phyloP scores from a whole-genome alignment of 345 rosid genomes.

The Ceriops tagal region DNA sequence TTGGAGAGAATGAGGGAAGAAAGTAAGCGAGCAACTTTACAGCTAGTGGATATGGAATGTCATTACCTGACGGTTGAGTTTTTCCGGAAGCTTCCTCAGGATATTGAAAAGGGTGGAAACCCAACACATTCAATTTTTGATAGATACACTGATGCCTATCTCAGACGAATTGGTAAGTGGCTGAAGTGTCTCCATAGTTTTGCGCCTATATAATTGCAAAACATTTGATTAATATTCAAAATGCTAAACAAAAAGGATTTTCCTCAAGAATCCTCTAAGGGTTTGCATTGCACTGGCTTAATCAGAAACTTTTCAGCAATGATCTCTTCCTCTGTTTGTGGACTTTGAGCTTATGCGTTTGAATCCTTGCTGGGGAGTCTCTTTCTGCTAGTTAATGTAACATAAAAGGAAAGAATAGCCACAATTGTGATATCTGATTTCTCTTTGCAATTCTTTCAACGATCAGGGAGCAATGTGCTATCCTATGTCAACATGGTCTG shows the following conservation, averaged over 20 bases:
- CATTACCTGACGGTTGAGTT: conserved; percentile 89
- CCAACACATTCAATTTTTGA: conserved; percentile 88
- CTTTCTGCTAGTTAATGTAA: no score
- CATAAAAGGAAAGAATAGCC: no score
- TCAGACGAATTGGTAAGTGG: conserved; percentile 68
- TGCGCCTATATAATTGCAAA: no score
- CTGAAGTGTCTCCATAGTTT: not conserved
- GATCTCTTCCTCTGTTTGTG: no score
- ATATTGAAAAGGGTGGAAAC: conserved; percentile 92
- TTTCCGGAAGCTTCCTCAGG: conserved; percentile 96
- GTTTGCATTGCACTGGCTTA: no score
- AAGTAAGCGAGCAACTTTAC: conserved; percentile 81
- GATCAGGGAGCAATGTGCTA: conserved; percentile 64
- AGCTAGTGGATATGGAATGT: conserved; percentile 91
- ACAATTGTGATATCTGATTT: no score
- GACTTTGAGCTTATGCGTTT: no score
- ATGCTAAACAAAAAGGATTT: no score
- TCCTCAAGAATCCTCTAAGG: no score
- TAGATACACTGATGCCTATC: conserved; percentile 83
- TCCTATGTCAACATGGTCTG: conserved; percentile 83
- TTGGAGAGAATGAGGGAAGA: conserved; percentile 90
- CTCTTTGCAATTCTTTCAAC: not conserved
- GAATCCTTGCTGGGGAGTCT: no score
- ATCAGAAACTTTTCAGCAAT: no score
- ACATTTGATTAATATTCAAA: no score